phyloP scores from a whole-genome alignment of 257 asterid genomes.

The Solanum pinnatisectum region DNA sequence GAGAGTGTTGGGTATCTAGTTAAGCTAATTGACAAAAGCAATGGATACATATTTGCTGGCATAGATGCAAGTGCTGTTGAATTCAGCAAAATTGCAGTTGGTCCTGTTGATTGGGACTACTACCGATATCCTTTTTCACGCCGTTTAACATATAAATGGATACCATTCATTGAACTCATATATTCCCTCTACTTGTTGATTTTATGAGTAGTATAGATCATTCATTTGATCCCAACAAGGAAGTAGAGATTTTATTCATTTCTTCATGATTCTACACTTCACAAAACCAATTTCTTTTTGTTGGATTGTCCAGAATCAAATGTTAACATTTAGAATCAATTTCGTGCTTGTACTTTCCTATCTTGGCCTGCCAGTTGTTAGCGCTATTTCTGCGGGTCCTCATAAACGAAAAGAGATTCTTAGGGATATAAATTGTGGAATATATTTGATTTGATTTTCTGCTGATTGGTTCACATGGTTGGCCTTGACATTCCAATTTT shows the following conservation, averaged over 20 bases:
- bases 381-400: not conserved
- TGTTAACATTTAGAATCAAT: not conserved
- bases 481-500: slow-evolving; percentile 46
- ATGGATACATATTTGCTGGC: slow-evolving; percentile 85
- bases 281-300: not conserved
- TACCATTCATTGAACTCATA: not conserved
- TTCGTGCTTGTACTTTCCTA: not conserved
- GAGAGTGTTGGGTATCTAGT: slow-evolving; percentile 92
- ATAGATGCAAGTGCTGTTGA: slow-evolving; percentile 81
- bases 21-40: slow-evolving; percentile 82
- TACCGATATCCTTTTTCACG: slow-evolving; percentile 79
- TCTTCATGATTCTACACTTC: not conserved
- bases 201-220: not conserved
- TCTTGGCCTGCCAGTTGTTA: not conserved
- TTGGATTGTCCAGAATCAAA: not conserved
- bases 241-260: not conserved
- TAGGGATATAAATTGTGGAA: not conserved
- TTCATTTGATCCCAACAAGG: not conserved
- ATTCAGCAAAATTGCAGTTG: slow-evolving; percentile 89
- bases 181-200: not conserved
- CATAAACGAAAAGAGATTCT: not conserved
- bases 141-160: not conserved
- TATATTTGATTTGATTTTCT: not conserved
- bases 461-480: not conserved
- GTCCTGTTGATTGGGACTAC: slow-evolving; percentile 87